Evolutionary conservation across 2,329 filamentous ascomycete species (phyloP), one percentile per base, ranked within the genome.

Genomic region (Cordyceps javanica): DNA sequence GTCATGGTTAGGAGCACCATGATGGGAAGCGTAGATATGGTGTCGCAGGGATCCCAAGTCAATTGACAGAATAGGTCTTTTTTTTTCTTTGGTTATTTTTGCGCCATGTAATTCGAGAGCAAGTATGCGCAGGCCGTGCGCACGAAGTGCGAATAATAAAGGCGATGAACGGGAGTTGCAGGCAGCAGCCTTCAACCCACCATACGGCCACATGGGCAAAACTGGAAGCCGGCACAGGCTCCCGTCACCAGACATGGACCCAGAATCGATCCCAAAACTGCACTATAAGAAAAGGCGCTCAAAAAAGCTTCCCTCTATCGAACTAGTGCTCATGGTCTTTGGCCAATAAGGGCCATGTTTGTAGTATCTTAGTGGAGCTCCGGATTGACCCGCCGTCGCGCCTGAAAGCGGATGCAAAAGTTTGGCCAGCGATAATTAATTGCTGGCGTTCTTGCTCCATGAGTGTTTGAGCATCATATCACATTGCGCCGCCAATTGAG

Each of bases 1-100:
- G 88, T 92, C 78, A 91, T 87, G n/a, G 86, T 89, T 42, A 94
- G 82, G 44, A 89, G 77, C 19, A 92, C 88, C 89, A 93, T 93
- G 6, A 14, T 5, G 36, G 25, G 10, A 8, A 5, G 36, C 16
- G 3, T 32, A 10, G 30, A 10, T 9, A 13, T 23, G 14, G 26
- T 25, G 26, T 25, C 13, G 10, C 14, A 2, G 36, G 8, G 5
- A 16, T 30, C 11, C 32, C 42, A 41, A 45, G 8, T 8, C 10
- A n/a, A 38, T 16, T 26, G n/a, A n/a, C n/a, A n/a, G n/a, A n/a
- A n/a, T n/a, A n/a, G n/a, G n/a, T n/a, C n/a, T n/a, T n/a, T n/a
- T n/a, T n/a, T n/a, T n/a, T n/a, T n/a, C n/a, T n/a, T n/a, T n/a
- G n/a, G n/a, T 13, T 28, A 23, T 8, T 10, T 36, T 14, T 45